These are phyloP conservation scores for Chlorella sp. DNA, from an alignment of 139 green algal species.

Conservation along the genomic window DNA sequence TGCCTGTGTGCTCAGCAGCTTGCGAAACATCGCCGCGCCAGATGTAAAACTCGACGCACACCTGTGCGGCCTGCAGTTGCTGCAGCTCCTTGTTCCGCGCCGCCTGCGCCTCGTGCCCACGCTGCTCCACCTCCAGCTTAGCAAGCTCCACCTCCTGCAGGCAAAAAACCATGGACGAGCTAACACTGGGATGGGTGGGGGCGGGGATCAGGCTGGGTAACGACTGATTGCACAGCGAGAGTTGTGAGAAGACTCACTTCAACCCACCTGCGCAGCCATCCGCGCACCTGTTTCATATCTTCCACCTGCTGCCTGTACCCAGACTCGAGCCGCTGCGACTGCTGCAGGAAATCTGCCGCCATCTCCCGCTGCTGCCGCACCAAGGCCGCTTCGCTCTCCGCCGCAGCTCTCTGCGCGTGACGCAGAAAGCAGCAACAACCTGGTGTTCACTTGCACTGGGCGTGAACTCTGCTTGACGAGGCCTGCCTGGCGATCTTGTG, in stretches of 20 bases:
- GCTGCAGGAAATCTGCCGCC: conserved; percentile 25
- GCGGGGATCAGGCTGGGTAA: no score
- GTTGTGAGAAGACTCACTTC: no score
- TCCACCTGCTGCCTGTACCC: conserved; percentile 17
- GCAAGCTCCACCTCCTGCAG: conserved; percentile 36
- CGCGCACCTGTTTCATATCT: conserved; percentile 17
- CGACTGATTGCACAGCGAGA: no score
- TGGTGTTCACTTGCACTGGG: no score
- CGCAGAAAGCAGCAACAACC: neutral
- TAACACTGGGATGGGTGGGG: neutral
- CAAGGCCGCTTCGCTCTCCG: conserved; percentile 38
- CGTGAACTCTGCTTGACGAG: no score
- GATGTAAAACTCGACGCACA: no score
- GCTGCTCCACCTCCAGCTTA: conserved; percentile 24
- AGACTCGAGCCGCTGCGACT: conserved; percentile 38
- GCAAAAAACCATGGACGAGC: neutral
- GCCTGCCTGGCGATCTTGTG: no score
- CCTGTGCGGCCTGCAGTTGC: conserved; percentile 24
- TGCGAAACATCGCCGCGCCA: no score
- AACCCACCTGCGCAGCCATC: no score
- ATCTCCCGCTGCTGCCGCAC: conserved; percentile 43
- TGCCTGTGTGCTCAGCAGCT: no score
- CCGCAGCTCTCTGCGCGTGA: conserved; percentile 23
- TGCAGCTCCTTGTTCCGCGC: conserved; percentile 27
- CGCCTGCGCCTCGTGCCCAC: conserved; percentile 30